phyloP scores from a whole-genome alignment of 768 basidiomycete genomes.

The Tylopilus cervinicoccineus region DNA sequence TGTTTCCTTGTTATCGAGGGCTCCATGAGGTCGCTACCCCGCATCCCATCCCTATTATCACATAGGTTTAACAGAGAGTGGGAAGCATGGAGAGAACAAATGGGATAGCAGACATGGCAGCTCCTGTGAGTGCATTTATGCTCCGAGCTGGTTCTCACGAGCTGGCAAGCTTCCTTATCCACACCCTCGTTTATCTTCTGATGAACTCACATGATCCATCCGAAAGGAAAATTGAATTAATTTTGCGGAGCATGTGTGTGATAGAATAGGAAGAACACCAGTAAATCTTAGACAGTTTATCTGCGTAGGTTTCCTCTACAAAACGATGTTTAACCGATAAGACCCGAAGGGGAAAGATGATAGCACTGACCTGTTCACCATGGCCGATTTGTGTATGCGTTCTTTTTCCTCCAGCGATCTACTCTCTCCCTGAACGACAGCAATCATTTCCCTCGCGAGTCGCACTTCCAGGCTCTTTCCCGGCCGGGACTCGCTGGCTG shows the following conservation, averaged over 20 bases:
- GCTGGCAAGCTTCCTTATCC: too few relatives aligned
- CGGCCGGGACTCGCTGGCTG: constrained; percentile 51
- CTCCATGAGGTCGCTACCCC: neutral
- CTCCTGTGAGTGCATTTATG: too few relatives aligned
- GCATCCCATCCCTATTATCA: neutral
- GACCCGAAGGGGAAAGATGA: neutral
- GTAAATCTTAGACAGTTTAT: neutral
- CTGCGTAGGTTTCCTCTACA: constrained; percentile 22
- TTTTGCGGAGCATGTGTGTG: neutral
- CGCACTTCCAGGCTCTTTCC: constrained; percentile 63
- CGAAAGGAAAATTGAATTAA: neutral
- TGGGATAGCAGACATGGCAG: neutral
- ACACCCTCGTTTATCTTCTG: too few relatives aligned
- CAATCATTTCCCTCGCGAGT: constrained; percentile 75
- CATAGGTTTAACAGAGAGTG: neutral
- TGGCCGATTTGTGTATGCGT: constrained; percentile 62
- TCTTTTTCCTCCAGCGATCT: constrained; percentile 58
- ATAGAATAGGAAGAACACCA: neutral
- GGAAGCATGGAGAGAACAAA: neutral
- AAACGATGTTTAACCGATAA: constrained; percentile 4
- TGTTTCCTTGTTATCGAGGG: too few relatives aligned
- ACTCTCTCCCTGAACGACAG: constrained; percentile 60
- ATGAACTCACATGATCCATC: neutral
- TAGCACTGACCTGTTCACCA: constrained; percentile 67
- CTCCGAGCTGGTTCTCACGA: too few relatives aligned